These are phyloP conservation scores for Juncus inflexus DNA, from an alignment of 176 grass and related monocot genomes.

Conservation along the genomic window DNA sequence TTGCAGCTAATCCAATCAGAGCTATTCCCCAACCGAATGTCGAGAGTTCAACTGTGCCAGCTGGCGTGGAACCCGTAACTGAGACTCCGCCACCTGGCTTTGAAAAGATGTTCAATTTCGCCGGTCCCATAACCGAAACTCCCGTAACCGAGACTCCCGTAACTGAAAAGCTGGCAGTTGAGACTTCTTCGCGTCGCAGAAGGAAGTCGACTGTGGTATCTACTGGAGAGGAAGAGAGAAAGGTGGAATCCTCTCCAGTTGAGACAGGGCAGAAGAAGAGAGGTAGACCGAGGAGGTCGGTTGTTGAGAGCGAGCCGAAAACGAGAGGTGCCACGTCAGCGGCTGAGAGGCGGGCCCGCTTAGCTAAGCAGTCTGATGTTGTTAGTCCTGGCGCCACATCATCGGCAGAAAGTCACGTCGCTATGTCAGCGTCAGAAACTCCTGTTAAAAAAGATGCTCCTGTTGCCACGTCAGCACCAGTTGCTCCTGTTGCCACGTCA, in stretches of 20 bases:
- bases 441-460: too few species aligned
- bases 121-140: conserved; percentile 36
- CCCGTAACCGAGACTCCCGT: conserved; percentile 41
- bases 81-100: conserved; percentile 41
- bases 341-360: conserved; percentile 23
- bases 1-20: conserved; percentile 26
- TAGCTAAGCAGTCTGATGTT: conserved; percentile 25
- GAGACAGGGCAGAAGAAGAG: too few species aligned
- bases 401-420: too few species aligned
- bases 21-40: background rate
- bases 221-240: conserved; percentile 23
- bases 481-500: too few species aligned
- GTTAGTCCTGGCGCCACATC: background rate
- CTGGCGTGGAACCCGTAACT: conserved; percentile 18
- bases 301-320: conserved; percentile 11
- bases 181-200: conserved; percentile 15
- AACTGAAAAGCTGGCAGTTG: conserved; percentile 29
- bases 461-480: too few species aligned
- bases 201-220: conserved; percentile 44
- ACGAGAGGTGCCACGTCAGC: conserved; percentile 24
- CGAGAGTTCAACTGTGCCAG: too few species aligned
- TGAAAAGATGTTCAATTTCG: conserved; percentile 36
- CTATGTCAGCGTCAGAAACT: too few species aligned
- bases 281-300: conserved; percentile 19
- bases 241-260: conserved; percentile 6